Evolutionary conservation across 2,329 filamentous ascomycete genomes (phyloP).

Genomic region (Bertia moriformis): DNA sequence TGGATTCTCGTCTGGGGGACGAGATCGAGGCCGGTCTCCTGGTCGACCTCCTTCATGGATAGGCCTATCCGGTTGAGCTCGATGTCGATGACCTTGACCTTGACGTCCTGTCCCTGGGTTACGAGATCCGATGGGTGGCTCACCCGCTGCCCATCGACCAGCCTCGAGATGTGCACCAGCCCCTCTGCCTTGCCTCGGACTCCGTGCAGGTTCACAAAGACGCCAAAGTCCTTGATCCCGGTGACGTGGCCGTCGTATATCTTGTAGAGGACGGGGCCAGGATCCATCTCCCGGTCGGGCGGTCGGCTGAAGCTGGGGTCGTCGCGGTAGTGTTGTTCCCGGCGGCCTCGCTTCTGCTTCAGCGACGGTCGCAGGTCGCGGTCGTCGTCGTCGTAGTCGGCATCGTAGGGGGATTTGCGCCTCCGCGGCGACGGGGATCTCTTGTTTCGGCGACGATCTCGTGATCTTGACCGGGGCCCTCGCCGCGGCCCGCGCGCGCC

Average conservation of each 20-base stretch:
- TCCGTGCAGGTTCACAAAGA: neutral
- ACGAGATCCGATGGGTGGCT: neutral
- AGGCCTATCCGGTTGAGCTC: neutral
- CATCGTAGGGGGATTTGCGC: no score
- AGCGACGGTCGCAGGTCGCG: neutral
- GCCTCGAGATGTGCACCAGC: neutral
- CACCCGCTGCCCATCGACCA: neutral
- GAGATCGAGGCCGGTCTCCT: slow-evolving; percentile 28
- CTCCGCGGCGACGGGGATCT: neutral
- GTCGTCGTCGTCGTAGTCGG: neutral
- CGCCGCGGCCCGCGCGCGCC: no score
- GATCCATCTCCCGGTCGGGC: neutral
- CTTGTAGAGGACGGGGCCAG: neutral
- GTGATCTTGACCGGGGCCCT: no score
- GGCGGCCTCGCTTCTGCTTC: neutral
- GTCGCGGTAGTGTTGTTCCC: neutral
- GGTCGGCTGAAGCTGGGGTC: neutral
- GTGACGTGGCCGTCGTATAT: slow-evolving; percentile 1
- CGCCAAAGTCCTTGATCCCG: neutral
- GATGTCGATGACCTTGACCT: neutral
- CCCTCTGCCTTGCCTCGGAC: neutral
- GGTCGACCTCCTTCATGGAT: slow-evolving; percentile 1
- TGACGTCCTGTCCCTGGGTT: neutral
- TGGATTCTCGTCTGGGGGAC: slow-evolving; percentile 50
- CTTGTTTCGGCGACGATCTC: no score